Conservation (phyloP, 805 yeast species). For the Lipomyces orientalis region DNA sequence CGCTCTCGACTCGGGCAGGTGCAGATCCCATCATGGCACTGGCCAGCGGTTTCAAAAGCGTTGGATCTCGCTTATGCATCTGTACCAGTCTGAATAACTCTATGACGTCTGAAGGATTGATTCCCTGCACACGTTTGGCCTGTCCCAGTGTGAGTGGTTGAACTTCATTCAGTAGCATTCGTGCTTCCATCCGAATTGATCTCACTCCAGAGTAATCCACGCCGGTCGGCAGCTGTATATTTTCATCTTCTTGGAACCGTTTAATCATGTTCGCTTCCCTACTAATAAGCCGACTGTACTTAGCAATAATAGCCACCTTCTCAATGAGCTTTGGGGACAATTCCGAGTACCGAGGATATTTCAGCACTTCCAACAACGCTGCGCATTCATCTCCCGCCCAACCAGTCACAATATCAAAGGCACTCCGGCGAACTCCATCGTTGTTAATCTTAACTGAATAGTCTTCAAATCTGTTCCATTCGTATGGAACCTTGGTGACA, state of each 20-base stretch:
- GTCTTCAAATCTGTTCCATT: slow-evolving; percentile 60
- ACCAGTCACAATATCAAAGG: slow-evolving; percentile 73
- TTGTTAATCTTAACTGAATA: slow-evolving; percentile 53
- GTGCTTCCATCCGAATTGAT: slow-evolving; percentile 45
- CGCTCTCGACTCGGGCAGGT: background rate
- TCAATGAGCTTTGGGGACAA: slow-evolving; percentile 56
- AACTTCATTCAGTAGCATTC: slow-evolving; percentile 63
- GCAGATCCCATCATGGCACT: background rate
- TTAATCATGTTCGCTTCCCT: slow-evolving; percentile 72
- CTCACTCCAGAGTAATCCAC: slow-evolving; percentile 65
- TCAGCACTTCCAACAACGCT: slow-evolving; percentile 43
- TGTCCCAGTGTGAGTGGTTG: slow-evolving; percentile 93
- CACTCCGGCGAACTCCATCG: slow-evolving; percentile 61
- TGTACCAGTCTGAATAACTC: slow-evolving; percentile 58
- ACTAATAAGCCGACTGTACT: slow-evolving; percentile 77
- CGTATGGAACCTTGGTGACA: slow-evolving; percentile 57
- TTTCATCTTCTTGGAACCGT: slow-evolving; percentile 86
- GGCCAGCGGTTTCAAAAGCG: background rate
- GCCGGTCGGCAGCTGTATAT: slow-evolving; percentile 68
- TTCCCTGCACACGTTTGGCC: slow-evolving; percentile 91
- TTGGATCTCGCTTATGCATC: slow-evolving; percentile 12
- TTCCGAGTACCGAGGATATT: slow-evolving; percentile 49
- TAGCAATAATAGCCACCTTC: slow-evolving; percentile 77
- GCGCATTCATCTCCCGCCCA: slow-evolving; percentile 46
- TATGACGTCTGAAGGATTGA: slow-evolving; percentile 90